Conservation (phyloP, 768 basidiomycete species). For the Termitomyces sp. region DNA sequence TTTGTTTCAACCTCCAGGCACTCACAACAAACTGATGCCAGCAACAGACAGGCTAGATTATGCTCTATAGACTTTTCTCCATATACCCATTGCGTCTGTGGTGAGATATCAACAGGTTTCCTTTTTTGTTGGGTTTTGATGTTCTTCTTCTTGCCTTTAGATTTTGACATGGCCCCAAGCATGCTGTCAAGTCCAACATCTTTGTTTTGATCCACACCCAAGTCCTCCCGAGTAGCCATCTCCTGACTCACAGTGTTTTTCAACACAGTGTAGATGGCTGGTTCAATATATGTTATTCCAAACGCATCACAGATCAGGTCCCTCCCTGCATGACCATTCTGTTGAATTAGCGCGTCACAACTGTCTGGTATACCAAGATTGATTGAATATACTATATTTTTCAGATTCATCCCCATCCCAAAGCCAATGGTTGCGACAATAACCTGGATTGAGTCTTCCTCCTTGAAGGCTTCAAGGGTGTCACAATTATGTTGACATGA, state of each 20-base stretch:
- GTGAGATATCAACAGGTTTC: neutral
- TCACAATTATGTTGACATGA: slow-evolving; percentile 12
- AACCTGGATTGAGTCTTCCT: slow-evolving; percentile 12
- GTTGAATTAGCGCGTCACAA: slow-evolving; percentile 13
- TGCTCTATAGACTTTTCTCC: neutral
- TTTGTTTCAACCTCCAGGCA: neutral
- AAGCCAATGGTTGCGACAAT: slow-evolving; percentile 18
- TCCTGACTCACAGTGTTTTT: neutral
- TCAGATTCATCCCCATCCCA: slow-evolving; percentile 20
- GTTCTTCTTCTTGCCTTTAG: slow-evolving; percentile 2
- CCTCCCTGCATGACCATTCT: slow-evolving; percentile 16
- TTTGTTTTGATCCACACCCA: neutral
- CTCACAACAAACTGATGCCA: neutral
- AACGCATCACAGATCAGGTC: slow-evolving; percentile 5
- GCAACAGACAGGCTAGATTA: neutral
- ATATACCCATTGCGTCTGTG: neutral
- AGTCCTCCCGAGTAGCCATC: neutral
- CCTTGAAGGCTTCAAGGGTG: slow-evolving; percentile 13
- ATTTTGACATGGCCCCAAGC: neutral
- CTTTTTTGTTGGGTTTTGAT: neutral
- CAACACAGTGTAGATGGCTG: neutral
- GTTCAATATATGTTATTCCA: slow-evolving; percentile 16
- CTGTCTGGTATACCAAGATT: slow-evolving; percentile 17
- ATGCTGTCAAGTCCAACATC: neutral
- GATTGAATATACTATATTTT: slow-evolving; percentile 14